These are phyloP conservation scores for Populus trichocarpa DNA, from an alignment of 441 rosid species.

Conservation along the genomic window DNA sequence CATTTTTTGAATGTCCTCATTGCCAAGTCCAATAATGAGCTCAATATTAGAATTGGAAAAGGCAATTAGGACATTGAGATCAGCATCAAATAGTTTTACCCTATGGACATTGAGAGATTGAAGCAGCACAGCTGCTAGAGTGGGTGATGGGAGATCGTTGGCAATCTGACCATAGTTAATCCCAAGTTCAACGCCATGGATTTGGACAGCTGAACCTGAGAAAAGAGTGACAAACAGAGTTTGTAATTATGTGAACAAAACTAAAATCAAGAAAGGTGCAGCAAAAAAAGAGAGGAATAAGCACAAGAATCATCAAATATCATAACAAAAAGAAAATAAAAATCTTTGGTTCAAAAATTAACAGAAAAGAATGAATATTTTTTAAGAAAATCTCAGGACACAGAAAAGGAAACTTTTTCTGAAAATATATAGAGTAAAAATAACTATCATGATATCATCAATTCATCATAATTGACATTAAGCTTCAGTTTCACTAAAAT, in stretches of 20 bases:
- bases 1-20: slow-evolving; percentile 34
- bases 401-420: too few species aligned
- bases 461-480: too few species aligned
- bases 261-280: not conserved
- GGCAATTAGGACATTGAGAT: slow-evolving; percentile 42
- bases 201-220: slow-evolving; percentile 23
- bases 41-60: slow-evolving; percentile 43
- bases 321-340: too few species aligned
- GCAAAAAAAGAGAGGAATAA: too few species aligned
- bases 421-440: too few species aligned
- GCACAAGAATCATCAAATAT: too few species aligned
- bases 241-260: not conserved
- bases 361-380: too few species aligned
- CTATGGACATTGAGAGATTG: slow-evolving; percentile 42
- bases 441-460: too few species aligned
- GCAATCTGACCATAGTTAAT: slow-evolving; percentile 63
- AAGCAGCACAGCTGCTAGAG: slow-evolving; percentile 36
- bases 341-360: too few species aligned
- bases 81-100: slow-evolving; percentile 51
- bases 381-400: too few species aligned
- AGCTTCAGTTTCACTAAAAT: too few species aligned
- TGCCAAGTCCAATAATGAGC: slow-evolving; percentile 50
- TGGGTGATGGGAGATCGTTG: slow-evolving; percentile 46
- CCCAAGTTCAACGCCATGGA: slow-evolving; percentile 33
- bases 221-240: not conserved